These are phyloP conservation scores for barrel medic (Medicago truncatula) DNA, from an alignment of 306 rosid genomes.

Conservation along the genomic window MtrunA17r5.0-ANR NC_053049.1:6998501-6999000, in stretches of 20 bases:
- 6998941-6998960: constrained; percentile 65
- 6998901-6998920: constrained; percentile 53
- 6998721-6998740: constrained; percentile 35
- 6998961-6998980: constrained; percentile 52
- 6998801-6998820: constrained; percentile 64
- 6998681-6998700: constrained; percentile 10
- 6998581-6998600: constrained; percentile 14
- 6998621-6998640: constrained; percentile 31
- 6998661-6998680: not conserved
- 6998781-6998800: constrained; percentile 62
- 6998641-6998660: constrained; percentile 29
- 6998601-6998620: not conserved
- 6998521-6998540: constrained; percentile 20
- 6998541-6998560: not conserved
- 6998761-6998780: constrained; percentile 54
- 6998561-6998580: constrained; percentile 12
- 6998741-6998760: constrained; percentile 48
- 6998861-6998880: constrained; percentile 53
- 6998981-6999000: constrained; percentile 58
- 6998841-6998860: constrained; percentile 58
- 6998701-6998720: constrained; percentile 29
- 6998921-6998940: constrained; percentile 48
- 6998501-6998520: constrained; percentile 6
- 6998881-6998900: constrained; percentile 59
- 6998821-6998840: constrained; percentile 63